Percentiles rank a stretch among this genome's conserved stretches.
Conservation (phyloP, 2,329 filamentous ascomycete genomes). For the Penicillium sp. region DNA sequence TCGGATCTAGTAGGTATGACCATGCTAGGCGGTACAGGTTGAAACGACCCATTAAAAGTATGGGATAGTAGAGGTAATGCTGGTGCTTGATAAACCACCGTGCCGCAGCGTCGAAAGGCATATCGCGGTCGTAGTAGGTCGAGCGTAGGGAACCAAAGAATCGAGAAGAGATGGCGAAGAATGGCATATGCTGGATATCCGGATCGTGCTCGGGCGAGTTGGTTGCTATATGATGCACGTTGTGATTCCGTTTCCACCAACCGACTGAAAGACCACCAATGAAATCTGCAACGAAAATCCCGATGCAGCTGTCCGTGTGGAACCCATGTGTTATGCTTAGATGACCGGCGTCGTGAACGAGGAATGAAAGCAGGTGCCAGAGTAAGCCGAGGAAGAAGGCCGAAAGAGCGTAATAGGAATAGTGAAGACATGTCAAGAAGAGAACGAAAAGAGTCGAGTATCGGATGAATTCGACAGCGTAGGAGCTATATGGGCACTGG, state of each 20-base stretch:
- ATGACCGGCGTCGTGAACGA: slow-evolving; percentile 89
- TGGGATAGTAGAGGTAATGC: slow-evolving; percentile 76
- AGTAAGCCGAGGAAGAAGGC: slow-evolving; percentile 74
- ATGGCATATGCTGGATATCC: slow-evolving; percentile 85
- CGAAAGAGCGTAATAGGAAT: slow-evolving; percentile 66
- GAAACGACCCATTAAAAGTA: slow-evolving; percentile 78
- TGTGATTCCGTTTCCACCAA: slow-evolving; percentile 96
- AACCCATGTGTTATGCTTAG: slow-evolving; percentile 95
- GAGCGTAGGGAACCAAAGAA: slow-evolving; percentile 71
- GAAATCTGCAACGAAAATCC: slow-evolving; percentile 85
- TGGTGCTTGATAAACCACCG: slow-evolving; percentile 69
- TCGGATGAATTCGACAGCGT: slow-evolving; percentile 67
- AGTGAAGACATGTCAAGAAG: slow-evolving; percentile 52
- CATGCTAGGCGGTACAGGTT: slow-evolving; percentile 84
- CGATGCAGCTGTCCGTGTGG: slow-evolving; percentile 75
- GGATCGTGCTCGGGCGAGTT: slow-evolving; percentile 94
- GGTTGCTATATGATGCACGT: slow-evolving; percentile 93
- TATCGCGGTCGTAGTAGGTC: slow-evolving; percentile 77
- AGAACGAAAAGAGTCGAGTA: slow-evolving; percentile 64
- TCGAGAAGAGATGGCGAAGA: slow-evolving; percentile 82
- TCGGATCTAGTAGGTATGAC: slow-evolving; percentile 65
- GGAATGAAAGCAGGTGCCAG: slow-evolving; percentile 93
- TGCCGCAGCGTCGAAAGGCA: slow-evolving; percentile 72
- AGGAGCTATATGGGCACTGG: slow-evolving; percentile 74
- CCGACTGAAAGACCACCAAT: slow-evolving; percentile 83